phyloP scores from a whole-genome alignment of 2,329 filamentous ascomycete genomes.

The Clonostachys rosea region DNA sequence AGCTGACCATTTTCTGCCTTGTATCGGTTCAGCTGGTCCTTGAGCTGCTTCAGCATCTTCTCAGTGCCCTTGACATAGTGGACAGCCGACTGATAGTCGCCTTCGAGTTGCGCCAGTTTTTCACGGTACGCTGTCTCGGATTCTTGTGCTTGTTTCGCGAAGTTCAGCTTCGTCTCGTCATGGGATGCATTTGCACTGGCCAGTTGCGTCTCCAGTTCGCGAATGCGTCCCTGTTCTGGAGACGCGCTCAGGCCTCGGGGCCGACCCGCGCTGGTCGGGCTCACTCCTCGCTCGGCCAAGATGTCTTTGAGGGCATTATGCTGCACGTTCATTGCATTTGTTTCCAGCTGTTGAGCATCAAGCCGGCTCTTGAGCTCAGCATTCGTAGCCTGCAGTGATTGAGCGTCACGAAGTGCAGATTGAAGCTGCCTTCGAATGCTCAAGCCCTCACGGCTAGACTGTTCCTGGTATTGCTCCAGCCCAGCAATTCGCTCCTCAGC shows the following conservation, averaged over 20 bases:
- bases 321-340: constrained; percentile 90
- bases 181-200: constrained; percentile 72
- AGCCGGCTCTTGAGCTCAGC: constrained; percentile 78
- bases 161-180: constrained; percentile 75
- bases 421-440: constrained; percentile 88
- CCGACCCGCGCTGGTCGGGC: constrained; percentile 66
- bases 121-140: constrained; percentile 88
- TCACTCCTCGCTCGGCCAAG: constrained; percentile 82
- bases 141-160: constrained; percentile 77
- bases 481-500: constrained; percentile 97
- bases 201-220: constrained; percentile 86
- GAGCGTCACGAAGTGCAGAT: constrained; percentile 74
- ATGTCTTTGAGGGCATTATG: constrained; percentile 92
- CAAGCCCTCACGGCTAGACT: constrained; percentile 89
- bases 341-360: constrained; percentile 82
- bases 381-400: constrained; percentile 75
- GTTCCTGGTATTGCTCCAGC: constrained; percentile 94
- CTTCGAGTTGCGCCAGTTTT: constrained; percentile 89
- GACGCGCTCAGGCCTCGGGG: constrained; percentile 71
- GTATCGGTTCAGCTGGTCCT: constrained; percentile 91
- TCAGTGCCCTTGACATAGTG: constrained; percentile 98
- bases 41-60: constrained; percentile 98
- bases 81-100: constrained; percentile 95
- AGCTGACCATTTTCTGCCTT: constrained; percentile 82
- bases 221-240: constrained; percentile 73